Base-by-base conservation (phyloP, 352 stramenopile genomes). In the Phytopythium helicoides region DNA sequence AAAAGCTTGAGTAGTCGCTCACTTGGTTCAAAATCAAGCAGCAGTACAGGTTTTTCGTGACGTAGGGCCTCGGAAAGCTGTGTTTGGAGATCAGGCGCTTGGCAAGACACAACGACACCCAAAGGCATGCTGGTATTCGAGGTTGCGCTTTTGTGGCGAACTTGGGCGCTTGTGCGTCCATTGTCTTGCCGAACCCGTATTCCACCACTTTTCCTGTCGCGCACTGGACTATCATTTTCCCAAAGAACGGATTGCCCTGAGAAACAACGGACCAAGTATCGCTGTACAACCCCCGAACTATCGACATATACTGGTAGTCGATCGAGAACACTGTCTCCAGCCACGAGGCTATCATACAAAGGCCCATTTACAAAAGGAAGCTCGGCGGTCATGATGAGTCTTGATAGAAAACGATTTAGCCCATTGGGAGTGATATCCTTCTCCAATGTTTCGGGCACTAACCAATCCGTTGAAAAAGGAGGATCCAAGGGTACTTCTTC, bases 221-320 rank as follows among this genome's bases (percentile, higher is more conserved):
- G 28, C 5, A 10, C 15, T 31, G 28, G 0, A 10, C 18, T 21
- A 1, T 16, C 14, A 3, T 3, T 63, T 48, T 3, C 39, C 48
- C n/a, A 61, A 47, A 77, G 76, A 10, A 78, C 45, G 4, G 67
- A 56, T 12, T 73, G 41, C 0, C 66, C 73, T 1, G 58, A 83
- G 56, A 88, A 86, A 2, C 73, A 56, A 16, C 79, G 63, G 4
- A 85, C 56, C 7, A 88, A 60, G 26, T 76, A 68, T 9, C 64
- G 60, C 60, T 86, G 77, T 0, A 82, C 37, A 14, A 84, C 35
- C 0, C 73, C 76, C 0, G 51, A 63, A 0, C 41, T 21, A 31
- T 88, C 77, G 0, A 86, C 45, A 37, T 86, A 44, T 2, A 88
- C 56, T 0, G 77, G 77, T 3, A 82, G 37, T 5, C 64, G 63